A percentile compares a stretch with the other conserved stretches of the same genome.
Conservation (phyloP, 1,284 basidiomycete genomes). For the Leccinum angustisporum region DNA sequence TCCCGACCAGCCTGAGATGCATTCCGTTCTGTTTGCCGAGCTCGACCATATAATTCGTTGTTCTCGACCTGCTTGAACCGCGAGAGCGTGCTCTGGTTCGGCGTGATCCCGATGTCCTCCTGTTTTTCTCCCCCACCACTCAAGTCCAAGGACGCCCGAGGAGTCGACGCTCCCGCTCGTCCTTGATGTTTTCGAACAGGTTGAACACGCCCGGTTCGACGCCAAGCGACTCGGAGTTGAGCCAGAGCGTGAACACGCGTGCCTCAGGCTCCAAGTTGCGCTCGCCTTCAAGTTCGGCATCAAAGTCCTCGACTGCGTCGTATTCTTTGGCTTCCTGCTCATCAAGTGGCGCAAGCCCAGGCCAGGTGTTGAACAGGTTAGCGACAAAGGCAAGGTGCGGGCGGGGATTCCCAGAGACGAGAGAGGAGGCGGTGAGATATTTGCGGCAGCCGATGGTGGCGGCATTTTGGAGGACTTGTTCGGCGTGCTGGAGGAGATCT, state of each 20-base stretch:
- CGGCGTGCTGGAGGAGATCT: slow-evolving; percentile 83
- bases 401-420: slow-evolving; percentile 95
- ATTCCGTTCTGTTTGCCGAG: slow-evolving; percentile 90
- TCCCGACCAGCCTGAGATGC: slow-evolving; percentile 83
- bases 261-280: slow-evolving; percentile 65
- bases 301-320: slow-evolving; percentile 93
- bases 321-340: slow-evolving; percentile 85
- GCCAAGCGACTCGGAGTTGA: slow-evolving; percentile 80
- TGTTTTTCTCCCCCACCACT: slow-evolving; percentile 64
- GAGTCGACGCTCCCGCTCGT: slow-evolving; percentile 65
- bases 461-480: slow-evolving; percentile 92
- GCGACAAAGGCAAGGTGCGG: slow-evolving; percentile 98
- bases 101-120: slow-evolving; percentile 74
- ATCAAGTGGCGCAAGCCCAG: slow-evolving; percentile 89
- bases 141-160: slow-evolving; percentile 35
- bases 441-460: slow-evolving; percentile 94
- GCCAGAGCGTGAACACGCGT: slow-evolving; percentile 96
- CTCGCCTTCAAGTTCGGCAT: slow-evolving; percentile 85
- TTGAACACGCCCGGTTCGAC: slow-evolving; percentile 97
- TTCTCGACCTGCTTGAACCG: slow-evolving; percentile 98
- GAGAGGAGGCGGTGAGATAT: slow-evolving; percentile 90
- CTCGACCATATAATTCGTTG: slow-evolving; percentile 92
- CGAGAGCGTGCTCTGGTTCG: slow-evolving; percentile 82
- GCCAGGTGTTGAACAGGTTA: slow-evolving; percentile 97
- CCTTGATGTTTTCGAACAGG: slow-evolving; percentile 93